Base-by-base conservation (phyloP, 148 eudicot species). In the Fagopyrum homotropicum region DNA sequence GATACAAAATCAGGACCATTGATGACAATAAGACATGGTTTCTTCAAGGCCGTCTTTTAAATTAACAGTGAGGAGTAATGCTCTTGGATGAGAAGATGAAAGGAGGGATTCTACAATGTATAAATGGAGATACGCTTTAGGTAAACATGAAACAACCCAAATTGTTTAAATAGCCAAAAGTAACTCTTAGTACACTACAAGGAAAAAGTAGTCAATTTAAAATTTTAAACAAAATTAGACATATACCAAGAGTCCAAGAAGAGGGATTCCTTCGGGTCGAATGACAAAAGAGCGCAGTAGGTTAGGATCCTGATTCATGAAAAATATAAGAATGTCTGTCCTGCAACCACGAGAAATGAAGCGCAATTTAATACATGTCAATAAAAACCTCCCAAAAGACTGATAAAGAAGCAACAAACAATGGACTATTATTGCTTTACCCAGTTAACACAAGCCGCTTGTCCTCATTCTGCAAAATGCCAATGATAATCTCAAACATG, bases 321-420 rank as follows among this genome's bases (percentile, higher is more conserved):
- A 85, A 80, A 90, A 89, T 72, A 90, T 85, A 78, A 96, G 92
- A 73, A 92, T 96, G 85, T 96, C 99, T 88, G 99, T 88, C 94
- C 99, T 96, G 99, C 94, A 90, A 70, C 86, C 91, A 89, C 84
- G 57, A 86, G 49, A 82, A 75, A 73, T 48, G 69, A 86, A 50
- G 61, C 17, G 70, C 70, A 73, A 79, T 74, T 54, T 72, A 75
- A 29, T 45, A 72, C 61, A 70, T 10, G 71, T 19, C 26, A 71
- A 78, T 66, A 72, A 6, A 73, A 35, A 45, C 69, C 63, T 19
- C 71, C 0, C 7, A 45, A 45, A 16, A 46, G 45, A 59, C 45
- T 44, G 64, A 19, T 52, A 52, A 73, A 0, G 26, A 56, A 59
- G 77, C 45, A 40, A 40, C 16, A 26, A 45, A 75, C 30, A 45